phyloP scores from a whole-genome alignment of 2,329 filamentous ascomycete species.

The Pestalotiopsis sp. region DNA sequence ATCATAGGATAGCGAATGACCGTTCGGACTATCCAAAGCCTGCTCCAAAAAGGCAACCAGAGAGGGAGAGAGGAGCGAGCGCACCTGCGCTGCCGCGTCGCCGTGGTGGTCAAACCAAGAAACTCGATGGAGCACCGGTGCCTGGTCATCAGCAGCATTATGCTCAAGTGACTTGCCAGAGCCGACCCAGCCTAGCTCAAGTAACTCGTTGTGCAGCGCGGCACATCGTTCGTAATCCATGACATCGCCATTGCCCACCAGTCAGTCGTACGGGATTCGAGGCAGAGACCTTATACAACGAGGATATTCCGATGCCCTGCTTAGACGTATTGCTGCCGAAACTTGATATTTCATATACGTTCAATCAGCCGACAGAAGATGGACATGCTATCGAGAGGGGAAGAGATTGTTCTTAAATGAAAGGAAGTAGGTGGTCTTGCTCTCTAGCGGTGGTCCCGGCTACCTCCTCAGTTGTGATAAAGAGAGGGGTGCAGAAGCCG shows the following conservation, averaged over 20 bases:
- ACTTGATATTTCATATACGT: not conserved
- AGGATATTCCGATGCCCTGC: not conserved
- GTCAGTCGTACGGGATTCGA: not conserved
- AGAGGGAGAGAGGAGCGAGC: conserved; percentile 16
- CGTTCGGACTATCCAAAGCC: conserved; percentile 13
- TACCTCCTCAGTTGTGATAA: not conserved
- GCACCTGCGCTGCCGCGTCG: conserved; percentile 4
- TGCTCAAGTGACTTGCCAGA: not conserved
- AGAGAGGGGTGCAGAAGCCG: too few species aligned
- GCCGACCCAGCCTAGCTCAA: not conserved
- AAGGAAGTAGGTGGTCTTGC: too few species aligned
- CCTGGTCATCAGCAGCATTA: not conserved
- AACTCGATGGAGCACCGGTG: not conserved
- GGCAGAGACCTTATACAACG: not conserved
- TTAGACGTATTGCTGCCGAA: not conserved
- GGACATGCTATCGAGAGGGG: not conserved
- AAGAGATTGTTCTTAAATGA: not conserved
- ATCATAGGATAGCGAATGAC: conserved; percentile 20
- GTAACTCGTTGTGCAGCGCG: not conserved
- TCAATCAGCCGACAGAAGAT: not conserved
- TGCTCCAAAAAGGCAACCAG: conserved; percentile 18
- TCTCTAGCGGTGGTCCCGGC: too few species aligned
- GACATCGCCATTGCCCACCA: not conserved
- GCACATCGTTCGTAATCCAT: not conserved
- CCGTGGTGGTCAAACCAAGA: conserved; percentile 13